Evolutionary conservation across 2,329 filamentous ascomycete species (phyloP), one percentile per base, ranked within the genome.

Genomic region (Fusarium proliferatum): DNA sequence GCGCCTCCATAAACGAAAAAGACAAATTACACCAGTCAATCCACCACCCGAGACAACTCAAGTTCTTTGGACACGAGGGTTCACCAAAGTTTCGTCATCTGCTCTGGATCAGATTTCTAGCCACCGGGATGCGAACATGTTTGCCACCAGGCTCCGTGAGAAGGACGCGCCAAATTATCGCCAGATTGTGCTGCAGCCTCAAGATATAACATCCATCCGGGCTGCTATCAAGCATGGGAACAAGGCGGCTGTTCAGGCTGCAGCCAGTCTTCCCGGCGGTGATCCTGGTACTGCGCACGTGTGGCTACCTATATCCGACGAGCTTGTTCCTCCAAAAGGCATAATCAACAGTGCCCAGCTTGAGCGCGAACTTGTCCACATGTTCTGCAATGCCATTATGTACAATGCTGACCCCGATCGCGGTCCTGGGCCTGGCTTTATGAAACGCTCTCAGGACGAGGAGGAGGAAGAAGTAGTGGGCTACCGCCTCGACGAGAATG

Each of bases 301-400:
- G 26, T 89, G 88, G 86, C 84, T 96, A 11, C 90, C 93, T 13
- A 88, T 93, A 64, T 92, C 89, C 4, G 88, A 92, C 56, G 94
- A 98, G 64, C 86, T 97, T 33, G 87, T 96, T 5, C 94, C 96
- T 5, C 96, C 96, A 0, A 94, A 91, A 76, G 94, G 92, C 26
- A 97, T 98, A 77, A 94, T 98, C 82, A 98, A 98, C 82, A 95
- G 93, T 57, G 91, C 93, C 3, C 96, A 98, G 81, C 87, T 98
- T 21, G 96, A 98, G 82, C 94, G 95, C 74, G 96, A 98, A 81
- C 86, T 98, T 16, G 94, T 97, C 77, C 93, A 97, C 77, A 98
- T 98, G 94, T 97, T 98, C 81, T 94, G 95, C 75, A 98, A 98
- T 79, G 96, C 96, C 23, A 93, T 98, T 82, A 98, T 99, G 96